phyloP scores from a whole-genome alignment of 2,329 filamentous ascomycete species.

The Orbilia blumenaviensis region DNA sequence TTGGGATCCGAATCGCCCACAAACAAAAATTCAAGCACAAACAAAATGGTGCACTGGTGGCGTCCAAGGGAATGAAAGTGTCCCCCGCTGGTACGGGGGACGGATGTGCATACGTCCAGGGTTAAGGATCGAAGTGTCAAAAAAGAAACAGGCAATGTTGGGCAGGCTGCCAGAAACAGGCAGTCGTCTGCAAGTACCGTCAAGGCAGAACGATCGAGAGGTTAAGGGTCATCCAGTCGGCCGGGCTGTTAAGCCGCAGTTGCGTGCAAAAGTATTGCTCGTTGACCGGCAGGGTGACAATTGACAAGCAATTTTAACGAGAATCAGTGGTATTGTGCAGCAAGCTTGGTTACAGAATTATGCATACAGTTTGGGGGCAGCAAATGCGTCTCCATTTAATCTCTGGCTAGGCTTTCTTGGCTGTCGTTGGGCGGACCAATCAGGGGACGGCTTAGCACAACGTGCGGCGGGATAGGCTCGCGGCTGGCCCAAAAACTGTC shows the following conservation, averaged over 20 bases:
- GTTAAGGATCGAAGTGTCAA: slow-evolving; percentile 26
- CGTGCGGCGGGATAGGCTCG: slow-evolving; percentile 24
- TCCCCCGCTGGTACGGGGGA: neutral
- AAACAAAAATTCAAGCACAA: neutral
- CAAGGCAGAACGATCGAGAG: slow-evolving; percentile 27
- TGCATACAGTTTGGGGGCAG: neutral
- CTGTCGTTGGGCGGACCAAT: slow-evolving; percentile 32
- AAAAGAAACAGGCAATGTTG: slow-evolving; percentile 26
- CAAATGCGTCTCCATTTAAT: slow-evolving; percentile 28
- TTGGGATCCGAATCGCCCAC: slow-evolving; percentile 21
- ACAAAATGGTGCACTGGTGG: slow-evolving; percentile 3
- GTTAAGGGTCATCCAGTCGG: slow-evolving; percentile 8
- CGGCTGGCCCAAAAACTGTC: slow-evolving; percentile 21
- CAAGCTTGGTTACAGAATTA: slow-evolving; percentile 16
- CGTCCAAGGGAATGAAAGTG: neutral
- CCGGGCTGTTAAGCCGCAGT: slow-evolving; percentile 19
- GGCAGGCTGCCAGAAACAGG: slow-evolving; percentile 41
- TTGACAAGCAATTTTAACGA: slow-evolving; percentile 3
- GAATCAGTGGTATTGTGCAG: neutral
- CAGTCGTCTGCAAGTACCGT: slow-evolving; percentile 11
- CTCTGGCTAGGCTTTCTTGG: slow-evolving; percentile 30
- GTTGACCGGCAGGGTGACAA: neutral
- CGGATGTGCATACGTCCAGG: slow-evolving; percentile 10
- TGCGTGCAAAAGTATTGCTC: neutral
- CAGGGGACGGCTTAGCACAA: neutral